These are phyloP conservation scores for Verticillium isaacii DNA, from an alignment of 2,329 filamentous ascomycete species.

Conservation along the genomic window DNA sequence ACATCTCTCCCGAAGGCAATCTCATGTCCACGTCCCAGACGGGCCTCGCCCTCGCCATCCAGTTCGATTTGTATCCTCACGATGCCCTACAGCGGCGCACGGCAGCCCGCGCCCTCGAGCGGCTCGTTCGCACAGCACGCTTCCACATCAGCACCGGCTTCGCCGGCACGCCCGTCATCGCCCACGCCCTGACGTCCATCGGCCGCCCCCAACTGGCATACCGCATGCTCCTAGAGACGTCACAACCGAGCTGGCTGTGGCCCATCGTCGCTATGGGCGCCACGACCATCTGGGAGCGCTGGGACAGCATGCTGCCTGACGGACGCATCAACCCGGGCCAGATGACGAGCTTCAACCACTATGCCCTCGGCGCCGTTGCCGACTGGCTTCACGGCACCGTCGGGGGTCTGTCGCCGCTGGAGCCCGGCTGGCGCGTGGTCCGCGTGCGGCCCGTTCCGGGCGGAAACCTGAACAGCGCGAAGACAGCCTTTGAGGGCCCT, in stretches of 20 bases:
- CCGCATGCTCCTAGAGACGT: slow-evolving; percentile 28
- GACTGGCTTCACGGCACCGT: slow-evolving; percentile 39
- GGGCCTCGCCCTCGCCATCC: slow-evolving; percentile 27
- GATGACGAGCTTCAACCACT: slow-evolving; percentile 39
- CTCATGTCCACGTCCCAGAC: slow-evolving; percentile 34
- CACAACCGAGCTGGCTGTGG: slow-evolving; percentile 31
- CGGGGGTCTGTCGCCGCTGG: slow-evolving; percentile 30
- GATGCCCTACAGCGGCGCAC: slow-evolving; percentile 11
- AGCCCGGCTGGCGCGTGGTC: slow-evolving; percentile 7
- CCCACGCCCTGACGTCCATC: slow-evolving; percentile 23
- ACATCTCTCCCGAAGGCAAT: slow-evolving; percentile 21
- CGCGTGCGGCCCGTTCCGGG: background rate
- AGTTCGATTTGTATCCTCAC: slow-evolving; percentile 27
- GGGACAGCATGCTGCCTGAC: slow-evolving; percentile 32
- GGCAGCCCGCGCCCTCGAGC: slow-evolving; percentile 17
- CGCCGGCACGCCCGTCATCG: slow-evolving; percentile 35
- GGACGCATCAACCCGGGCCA: slow-evolving; percentile 30
- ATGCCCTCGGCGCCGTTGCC: slow-evolving; percentile 33
- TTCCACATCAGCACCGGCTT: slow-evolving; percentile 36
- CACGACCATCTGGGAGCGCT: slow-evolving; percentile 37
- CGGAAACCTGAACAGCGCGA: background rate
- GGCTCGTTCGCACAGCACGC: slow-evolving; percentile 12
- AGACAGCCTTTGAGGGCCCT: background rate
- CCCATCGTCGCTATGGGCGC: slow-evolving; percentile 32
- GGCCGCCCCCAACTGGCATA: slow-evolving; percentile 22